These are phyloP conservation scores for Annulohypoxylon moriforme DNA, from an alignment of 495 filamentous ascomycete species.

Conservation along the genomic window DNA sequence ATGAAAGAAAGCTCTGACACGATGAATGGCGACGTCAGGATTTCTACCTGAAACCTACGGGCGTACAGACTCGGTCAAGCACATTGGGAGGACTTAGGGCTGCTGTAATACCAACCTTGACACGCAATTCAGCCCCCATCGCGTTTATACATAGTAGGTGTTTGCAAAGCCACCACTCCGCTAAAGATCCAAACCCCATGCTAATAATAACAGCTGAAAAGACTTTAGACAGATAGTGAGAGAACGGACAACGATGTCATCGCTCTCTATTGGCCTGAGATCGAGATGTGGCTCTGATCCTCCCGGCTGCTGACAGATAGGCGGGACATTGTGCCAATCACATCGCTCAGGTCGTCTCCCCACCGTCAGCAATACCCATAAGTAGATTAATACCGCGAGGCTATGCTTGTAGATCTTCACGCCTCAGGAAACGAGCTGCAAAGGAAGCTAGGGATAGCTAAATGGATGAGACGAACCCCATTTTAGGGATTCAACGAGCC, in stretches of 20 bases:
- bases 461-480: not conserved
- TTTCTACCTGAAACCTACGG: not conserved
- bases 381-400: not conserved
- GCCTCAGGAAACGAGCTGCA: not conserved
- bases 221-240: not conserved
- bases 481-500: not conserved
- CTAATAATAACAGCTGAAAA: not conserved
- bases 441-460: not conserved
- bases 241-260: not conserved
- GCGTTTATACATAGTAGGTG: not conserved
- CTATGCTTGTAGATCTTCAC: not conserved
- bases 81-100: not conserved
- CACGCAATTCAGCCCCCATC: not conserved
- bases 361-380: not conserved
- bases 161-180: not conserved
- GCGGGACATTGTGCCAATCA: not conserved
- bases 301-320: not conserved
- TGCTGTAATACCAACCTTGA: not conserved
- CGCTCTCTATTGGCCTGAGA: not conserved
- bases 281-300: not conserved
- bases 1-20: not conserved
- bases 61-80: not conserved
- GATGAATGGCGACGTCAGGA: not conserved
- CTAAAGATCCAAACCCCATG: not conserved
- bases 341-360: not conserved